Percentiles rank a stretch among this genome's conserved stretches.
phyloP scores from a whole-genome alignment of 345 rosid species.

The Odontarrhena argentea region DNA sequence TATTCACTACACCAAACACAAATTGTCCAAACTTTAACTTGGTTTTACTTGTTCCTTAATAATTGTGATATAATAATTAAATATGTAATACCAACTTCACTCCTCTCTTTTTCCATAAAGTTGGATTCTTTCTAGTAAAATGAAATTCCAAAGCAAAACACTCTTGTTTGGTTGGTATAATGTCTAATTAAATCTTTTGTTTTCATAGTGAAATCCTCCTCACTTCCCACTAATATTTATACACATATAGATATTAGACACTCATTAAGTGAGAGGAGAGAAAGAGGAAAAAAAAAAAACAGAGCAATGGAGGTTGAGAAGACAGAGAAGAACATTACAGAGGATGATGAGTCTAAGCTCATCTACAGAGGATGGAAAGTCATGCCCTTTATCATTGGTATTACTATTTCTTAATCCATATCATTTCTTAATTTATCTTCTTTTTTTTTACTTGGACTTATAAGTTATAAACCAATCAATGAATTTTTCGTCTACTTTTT shows the following conservation, averaged over 20 bases:
- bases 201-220: constrained; percentile 10
- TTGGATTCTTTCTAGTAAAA: constrained; percentile 9
- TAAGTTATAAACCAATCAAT: not conserved
- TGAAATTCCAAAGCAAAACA: not conserved
- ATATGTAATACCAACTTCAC: constrained; percentile 10
- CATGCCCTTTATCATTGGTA: constrained; percentile 78
- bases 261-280: constrained; percentile 18
- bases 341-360: constrained; percentile 43
- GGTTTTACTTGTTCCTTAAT: not conserved
- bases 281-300: not conserved
- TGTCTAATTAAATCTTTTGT: constrained; percentile 16
- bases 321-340: constrained; percentile 36
- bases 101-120: constrained; percentile 35
- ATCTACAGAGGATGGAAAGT: constrained; percentile 73
- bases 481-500: too few species aligned
- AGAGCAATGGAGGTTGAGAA: constrained; percentile 41
- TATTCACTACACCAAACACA: constrained; percentile 1
- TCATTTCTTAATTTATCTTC: not conserved
- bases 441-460: not conserved
- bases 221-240: constrained; percentile 31
- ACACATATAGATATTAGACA: constrained; percentile 11
- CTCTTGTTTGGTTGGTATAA: constrained; percentile 24
- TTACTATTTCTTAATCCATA: not conserved
- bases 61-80: not conserved
- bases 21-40: not conserved